phyloP scores from a whole-genome alignment of 2,329 filamentous ascomycete genomes.

The Westerdykella ornata region DNA sequence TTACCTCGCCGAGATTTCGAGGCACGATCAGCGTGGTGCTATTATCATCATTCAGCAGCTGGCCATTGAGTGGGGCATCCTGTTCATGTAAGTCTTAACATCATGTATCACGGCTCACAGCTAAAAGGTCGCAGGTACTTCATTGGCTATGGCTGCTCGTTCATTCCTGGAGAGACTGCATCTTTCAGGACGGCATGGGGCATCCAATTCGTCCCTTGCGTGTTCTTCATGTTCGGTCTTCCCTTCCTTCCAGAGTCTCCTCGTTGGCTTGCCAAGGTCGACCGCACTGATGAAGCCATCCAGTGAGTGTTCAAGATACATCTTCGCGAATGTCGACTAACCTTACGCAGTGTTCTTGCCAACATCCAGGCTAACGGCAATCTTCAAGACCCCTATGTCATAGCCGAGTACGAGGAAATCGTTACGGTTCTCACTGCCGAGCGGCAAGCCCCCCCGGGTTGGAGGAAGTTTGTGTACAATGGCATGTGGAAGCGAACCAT shows the following conservation, averaged over 20 bases:
- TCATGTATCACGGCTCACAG: background rate
- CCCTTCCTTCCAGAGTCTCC: constrained; percentile 45
- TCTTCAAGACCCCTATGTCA: constrained; percentile 42
- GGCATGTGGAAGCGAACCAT: constrained; percentile 56
- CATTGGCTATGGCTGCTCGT: constrained; percentile 43
- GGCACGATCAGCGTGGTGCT: constrained; percentile 39
- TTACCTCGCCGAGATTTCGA: constrained; percentile 42
- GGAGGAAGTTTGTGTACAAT: constrained; percentile 43
- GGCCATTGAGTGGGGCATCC: constrained; percentile 39
- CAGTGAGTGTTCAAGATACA: constrained; percentile 4
- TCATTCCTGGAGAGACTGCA: constrained; percentile 33
- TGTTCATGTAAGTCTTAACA: constrained; percentile 24
- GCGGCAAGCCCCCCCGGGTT: constrained; percentile 34
- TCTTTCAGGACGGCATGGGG: constrained; percentile 45
- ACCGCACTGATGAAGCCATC: constrained; percentile 42
- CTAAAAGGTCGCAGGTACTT: constrained; percentile 35
- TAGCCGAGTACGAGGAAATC: constrained; percentile 47
- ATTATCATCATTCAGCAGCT: constrained; percentile 43
- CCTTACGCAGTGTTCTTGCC: constrained; percentile 31
- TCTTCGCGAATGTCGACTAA: background rate
- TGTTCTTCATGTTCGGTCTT: constrained; percentile 41
- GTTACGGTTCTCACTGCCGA: constrained; percentile 39
- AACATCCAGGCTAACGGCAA: constrained; percentile 43
- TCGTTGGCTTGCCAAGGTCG: constrained; percentile 46
- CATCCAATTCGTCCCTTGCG: constrained; percentile 42